These are phyloP conservation scores for Geosmithia flava DNA, from an alignment of 2,329 filamentous ascomycete genomes.

Conservation along the genomic window DNA sequence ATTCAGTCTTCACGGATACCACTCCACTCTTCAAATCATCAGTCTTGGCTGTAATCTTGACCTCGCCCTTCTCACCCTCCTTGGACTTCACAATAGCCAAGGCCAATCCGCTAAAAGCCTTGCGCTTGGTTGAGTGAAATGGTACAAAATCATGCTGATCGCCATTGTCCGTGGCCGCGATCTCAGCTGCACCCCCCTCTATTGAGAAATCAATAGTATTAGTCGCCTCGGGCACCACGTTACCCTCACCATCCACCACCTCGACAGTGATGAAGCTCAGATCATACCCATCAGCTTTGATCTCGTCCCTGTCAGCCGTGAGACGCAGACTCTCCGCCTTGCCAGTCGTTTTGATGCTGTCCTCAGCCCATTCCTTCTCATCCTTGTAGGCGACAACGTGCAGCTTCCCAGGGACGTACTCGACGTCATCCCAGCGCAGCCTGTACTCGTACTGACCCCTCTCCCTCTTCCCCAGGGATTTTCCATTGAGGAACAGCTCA, in stretches of 20 bases:
- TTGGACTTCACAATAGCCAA: slow-evolving; percentile 24
- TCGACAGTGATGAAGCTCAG: slow-evolving; percentile 30
- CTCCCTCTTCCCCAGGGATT: slow-evolving; percentile 26
- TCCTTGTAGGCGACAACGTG: slow-evolving; percentile 33
- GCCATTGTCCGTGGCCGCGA: slow-evolving; percentile 39
- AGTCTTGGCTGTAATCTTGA: slow-evolving; percentile 2
- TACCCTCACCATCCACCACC: slow-evolving; percentile 28
- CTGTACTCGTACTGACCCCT: slow-evolving; percentile 25
- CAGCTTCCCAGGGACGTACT: slow-evolving; percentile 32
- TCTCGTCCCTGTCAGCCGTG: slow-evolving; percentile 23
- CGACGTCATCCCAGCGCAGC: slow-evolving; percentile 39
- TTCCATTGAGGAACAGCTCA: slow-evolving; percentile 40
- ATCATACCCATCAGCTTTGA: slow-evolving; percentile 28
- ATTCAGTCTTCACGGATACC: background rate
- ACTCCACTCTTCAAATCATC: background rate
- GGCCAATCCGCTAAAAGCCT: slow-evolving; percentile 26
- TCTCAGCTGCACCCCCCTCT: slow-evolving; percentile 23
- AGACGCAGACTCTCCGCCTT: slow-evolving; percentile 21
- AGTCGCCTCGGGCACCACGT: slow-evolving; percentile 27
- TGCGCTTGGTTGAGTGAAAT: slow-evolving; percentile 25
- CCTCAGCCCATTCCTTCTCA: slow-evolving; percentile 30
- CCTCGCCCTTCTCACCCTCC: background rate
- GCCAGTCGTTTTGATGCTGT: slow-evolving; percentile 26
- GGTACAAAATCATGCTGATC: slow-evolving; percentile 29
- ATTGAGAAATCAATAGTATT: slow-evolving; percentile 29